These are phyloP conservation scores for Rhexocercosporidium sp. DNA, from an alignment of 2,329 filamentous ascomycete genomes.

Conservation along the genomic window DNA sequence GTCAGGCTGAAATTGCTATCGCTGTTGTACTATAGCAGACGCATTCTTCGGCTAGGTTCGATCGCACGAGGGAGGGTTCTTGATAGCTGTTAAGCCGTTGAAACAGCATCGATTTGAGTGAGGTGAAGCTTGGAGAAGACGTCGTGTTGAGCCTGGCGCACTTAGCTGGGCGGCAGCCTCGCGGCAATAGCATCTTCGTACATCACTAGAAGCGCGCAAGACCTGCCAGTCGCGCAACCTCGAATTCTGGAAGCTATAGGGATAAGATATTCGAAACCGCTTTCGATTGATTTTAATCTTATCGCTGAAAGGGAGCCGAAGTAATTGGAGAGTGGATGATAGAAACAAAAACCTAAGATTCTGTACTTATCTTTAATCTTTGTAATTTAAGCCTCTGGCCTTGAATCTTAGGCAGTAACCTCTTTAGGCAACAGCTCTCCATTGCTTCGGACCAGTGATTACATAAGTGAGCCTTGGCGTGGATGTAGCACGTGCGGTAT, in stretches of 20 bases:
- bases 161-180: conserved; percentile 28
- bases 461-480: too few relatives aligned
- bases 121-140: conserved; percentile 20
- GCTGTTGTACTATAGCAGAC: too few relatives aligned
- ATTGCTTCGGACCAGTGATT: too few relatives aligned
- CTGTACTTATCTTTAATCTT: neutral
- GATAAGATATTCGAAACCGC: conserved; percentile 4
- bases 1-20: too few relatives aligned
- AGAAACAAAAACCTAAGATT: too few relatives aligned
- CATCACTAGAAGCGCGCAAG: conserved; percentile 29
- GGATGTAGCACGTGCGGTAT: too few relatives aligned
- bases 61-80: conserved; percentile 16
- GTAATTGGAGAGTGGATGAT: conserved; percentile 1
- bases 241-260: conserved; percentile 22
- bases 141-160: conserved; percentile 10
- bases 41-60: too few relatives aligned
- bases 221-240: too few relatives aligned
- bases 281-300: neutral
- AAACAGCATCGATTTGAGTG: conserved; percentile 21
- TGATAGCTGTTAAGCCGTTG: conserved; percentile 18
- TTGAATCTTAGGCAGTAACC: conserved; percentile 1
- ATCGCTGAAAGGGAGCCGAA: neutral
- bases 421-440: neutral
- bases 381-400: neutral
- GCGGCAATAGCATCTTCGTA: conserved; percentile 20